phyloP scores from a whole-genome alignment of 192 early-diverging fungal species.

The Coemansia sp. region DNA sequence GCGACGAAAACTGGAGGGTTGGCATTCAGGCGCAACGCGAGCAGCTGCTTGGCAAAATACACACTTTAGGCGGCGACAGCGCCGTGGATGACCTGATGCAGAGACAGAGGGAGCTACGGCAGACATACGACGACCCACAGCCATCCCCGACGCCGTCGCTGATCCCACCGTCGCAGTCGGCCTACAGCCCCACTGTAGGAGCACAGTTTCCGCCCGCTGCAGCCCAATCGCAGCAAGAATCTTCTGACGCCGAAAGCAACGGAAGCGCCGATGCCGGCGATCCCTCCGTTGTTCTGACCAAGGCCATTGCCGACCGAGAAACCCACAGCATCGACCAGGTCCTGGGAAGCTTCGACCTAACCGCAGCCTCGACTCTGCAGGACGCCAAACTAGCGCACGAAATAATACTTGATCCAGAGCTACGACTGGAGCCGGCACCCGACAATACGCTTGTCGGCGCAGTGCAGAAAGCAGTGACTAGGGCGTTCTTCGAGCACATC shows the following conservation, averaged over 20 bases:
- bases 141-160: constrained; percentile 33
- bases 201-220: neutral
- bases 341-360: constrained; percentile 30
- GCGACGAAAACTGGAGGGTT: constrained; percentile 36
- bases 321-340: constrained; percentile 30
- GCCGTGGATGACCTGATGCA: constrained; percentile 24
- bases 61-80: constrained; percentile 20
- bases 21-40: constrained; percentile 31
- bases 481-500: constrained; percentile 25
- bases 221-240: neutral
- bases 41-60: constrained; percentile 24
- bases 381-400: constrained; percentile 42
- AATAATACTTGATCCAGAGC: constrained; percentile 31
- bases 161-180: constrained; percentile 6
- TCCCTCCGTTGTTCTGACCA: constrained; percentile 20
- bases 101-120: constrained; percentile 21
- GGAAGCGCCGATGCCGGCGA: neutral
- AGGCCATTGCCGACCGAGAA: constrained; percentile 24
- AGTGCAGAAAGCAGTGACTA: constrained; percentile 23
- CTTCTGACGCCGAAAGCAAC: neutral
- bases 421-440: constrained; percentile 22
- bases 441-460: constrained; percentile 15
- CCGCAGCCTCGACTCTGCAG: constrained; percentile 29
- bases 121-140: constrained; percentile 26
- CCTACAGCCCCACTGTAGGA: neutral